A percentile compares a stretch with the other conserved stretches of the same genome.
Evolutionary conservation across 495 filamentous ascomycete genomes (phyloP).

Genomic region (Bacidia gigantensis): DNA sequence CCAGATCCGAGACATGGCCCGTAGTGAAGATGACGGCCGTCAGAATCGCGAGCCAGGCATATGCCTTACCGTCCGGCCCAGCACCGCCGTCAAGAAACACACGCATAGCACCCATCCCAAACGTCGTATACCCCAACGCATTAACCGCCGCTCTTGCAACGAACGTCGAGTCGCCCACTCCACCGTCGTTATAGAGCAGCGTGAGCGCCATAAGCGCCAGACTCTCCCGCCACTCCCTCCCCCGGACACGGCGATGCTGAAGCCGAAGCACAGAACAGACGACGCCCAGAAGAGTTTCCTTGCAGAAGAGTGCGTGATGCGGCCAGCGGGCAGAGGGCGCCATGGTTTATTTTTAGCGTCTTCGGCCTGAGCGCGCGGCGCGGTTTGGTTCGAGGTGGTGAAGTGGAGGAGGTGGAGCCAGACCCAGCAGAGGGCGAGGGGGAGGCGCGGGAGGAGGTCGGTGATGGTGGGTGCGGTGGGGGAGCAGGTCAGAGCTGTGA

Average conservation of each 20-base stretch:
- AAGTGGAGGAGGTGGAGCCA: conserved; percentile 29
- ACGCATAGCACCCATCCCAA: conserved; percentile 21
- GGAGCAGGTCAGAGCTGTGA: conserved; percentile 13
- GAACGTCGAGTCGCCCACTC: conserved; percentile 28
- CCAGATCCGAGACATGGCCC: conserved; percentile 39
- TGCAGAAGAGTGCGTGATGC: conserved; percentile 27
- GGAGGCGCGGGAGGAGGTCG: conserved; percentile 16
- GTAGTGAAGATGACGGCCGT: conserved; percentile 33
- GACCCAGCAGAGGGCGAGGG: conserved; percentile 12
- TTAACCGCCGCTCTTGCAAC: conserved; percentile 32
- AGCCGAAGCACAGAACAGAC: too few relatives aligned
- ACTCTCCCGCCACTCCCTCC: too few relatives aligned
- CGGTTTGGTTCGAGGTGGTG: conserved; percentile 37
- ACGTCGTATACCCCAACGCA: conserved; percentile 27
- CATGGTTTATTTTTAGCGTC: conserved; percentile 46
- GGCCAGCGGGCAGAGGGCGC: conserved; percentile 35
- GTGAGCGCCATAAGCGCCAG: too few relatives aligned
- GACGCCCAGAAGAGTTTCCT: conserved; percentile 23
- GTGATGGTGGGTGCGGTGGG: too few relatives aligned
- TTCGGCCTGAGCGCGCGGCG: conserved; percentile 30
- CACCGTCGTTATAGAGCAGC: conserved; percentile 40
- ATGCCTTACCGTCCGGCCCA: conserved; percentile 12
- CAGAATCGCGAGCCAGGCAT: conserved; percentile 33
- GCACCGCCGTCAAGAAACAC: conserved; percentile 12
- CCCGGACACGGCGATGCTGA: too few relatives aligned